Conservation (phyloP, 768 basidiomycete genomes). For the Phaeolepiota aurea region DNA sequence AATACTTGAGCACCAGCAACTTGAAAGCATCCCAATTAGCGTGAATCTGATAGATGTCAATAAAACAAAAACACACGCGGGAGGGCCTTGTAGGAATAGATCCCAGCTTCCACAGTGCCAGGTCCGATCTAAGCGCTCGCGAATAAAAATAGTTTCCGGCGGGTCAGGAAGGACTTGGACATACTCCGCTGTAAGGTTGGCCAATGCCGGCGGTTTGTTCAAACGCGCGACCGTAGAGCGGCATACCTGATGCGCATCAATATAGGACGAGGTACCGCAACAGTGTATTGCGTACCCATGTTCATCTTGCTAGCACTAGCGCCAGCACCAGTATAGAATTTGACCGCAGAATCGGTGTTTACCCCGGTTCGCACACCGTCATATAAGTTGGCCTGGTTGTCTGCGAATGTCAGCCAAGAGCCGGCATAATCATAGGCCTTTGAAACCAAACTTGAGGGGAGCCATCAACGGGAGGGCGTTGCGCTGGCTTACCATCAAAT, state of each 20-base stretch:
- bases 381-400: conserved; percentile 59
- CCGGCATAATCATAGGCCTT: conserved; percentile 75
- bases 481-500: conserved; percentile 63
- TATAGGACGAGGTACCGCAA: conserved; percentile 1
- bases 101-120: conserved; percentile 59
- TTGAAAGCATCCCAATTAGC: conserved; percentile 6
- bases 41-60: neutral
- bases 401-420: conserved; percentile 58
- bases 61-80: conserved; percentile 36
- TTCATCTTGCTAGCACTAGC: conserved; percentile 59
- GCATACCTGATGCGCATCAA: conserved; percentile 50
- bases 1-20: conserved; percentile 49
- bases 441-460: too few species aligned
- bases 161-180: conserved; percentile 7
- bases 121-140: conserved; percentile 64
- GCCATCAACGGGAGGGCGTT: too few species aligned
- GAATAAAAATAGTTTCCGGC: neutral
- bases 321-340: conserved; percentile 50
- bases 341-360: conserved; percentile 60
- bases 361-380: conserved; percentile 54
- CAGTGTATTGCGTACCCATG: conserved; percentile 35
- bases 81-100: conserved; percentile 72
- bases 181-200: conserved; percentile 56
- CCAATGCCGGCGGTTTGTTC: conserved; percentile 64
- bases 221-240: conserved; percentile 75